Conservation (phyloP, 768 basidiomycete genomes). For the Russula compacta region DNA sequence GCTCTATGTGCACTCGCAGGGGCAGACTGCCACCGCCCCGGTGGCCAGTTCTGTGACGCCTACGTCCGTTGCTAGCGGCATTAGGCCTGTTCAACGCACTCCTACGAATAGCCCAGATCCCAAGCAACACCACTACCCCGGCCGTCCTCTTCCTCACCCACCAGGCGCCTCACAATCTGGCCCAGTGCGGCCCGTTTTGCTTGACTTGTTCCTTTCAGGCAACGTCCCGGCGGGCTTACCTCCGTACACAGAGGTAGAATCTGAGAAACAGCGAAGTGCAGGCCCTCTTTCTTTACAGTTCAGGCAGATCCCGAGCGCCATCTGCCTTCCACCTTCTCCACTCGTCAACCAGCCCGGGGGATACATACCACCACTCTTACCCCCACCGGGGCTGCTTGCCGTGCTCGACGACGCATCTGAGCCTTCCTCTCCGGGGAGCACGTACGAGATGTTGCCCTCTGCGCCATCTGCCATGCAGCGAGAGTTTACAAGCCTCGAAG, state of each 20-base stretch:
- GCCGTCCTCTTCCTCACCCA: constrained; percentile 19
- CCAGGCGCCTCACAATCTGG: constrained; percentile 10
- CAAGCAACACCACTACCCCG: constrained; percentile 15
- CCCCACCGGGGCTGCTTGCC: neutral
- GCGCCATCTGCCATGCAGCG: neutral
- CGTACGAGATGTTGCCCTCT: constrained; percentile 6
- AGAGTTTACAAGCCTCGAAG: constrained; percentile 15
- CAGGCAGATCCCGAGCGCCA: neutral
- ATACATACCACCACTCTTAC: neutral
- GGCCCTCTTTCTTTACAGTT: neutral
- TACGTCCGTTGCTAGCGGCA: no score
- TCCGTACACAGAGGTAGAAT: neutral
- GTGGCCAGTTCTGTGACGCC: neutral
- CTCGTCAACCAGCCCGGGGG: neutral
- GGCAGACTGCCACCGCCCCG: neutral
- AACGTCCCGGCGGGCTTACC: neutral
- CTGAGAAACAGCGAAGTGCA: neutral
- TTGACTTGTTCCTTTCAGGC: constrained; percentile 13
- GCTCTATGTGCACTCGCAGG: constrained; percentile 17
- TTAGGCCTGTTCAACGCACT: neutral
- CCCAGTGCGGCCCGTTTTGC: constrained; percentile 12
- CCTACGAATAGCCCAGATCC: neutral
- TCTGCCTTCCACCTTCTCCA: neutral
- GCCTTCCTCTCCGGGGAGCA: constrained; percentile 14
- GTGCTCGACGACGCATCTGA: constrained; percentile 7